Evolutionary conservation across 306 rosid species (phyloP), one percentile per base, ranked within the genome.

Genomic region (Medicago lupulina): DNA sequence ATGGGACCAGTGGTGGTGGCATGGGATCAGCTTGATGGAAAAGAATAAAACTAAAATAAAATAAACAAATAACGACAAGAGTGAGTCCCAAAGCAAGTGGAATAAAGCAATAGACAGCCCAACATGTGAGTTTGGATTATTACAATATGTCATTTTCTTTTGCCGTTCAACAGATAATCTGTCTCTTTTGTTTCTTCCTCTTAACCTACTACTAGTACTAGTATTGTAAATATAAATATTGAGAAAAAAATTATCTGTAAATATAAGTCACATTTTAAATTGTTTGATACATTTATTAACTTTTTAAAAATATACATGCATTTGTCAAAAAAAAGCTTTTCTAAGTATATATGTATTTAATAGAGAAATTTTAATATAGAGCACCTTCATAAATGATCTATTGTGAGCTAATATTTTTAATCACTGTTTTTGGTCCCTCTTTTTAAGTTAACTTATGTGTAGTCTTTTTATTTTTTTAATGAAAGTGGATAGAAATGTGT

Each of bases 31-130:
- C 47, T 70, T 50, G 50, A 70, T 59, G 18, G 63, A 70, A 70
- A 47, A 70, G 74, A 49, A 49, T 70, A 54, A 46, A 50, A 70
- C 28, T 16, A 49, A 28, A 9, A 4, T 39, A 5, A 8, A 7
- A 23, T 18, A 41, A 43, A 43, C 4, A 40, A 44, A 31, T 49
- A 81, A 84, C 72, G 86, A 91, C 89, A 84, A 62, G 79, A 41
- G 87, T 73, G 86, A 83, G 85, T 85, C 82, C 86, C 78, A 82
- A 67, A 76, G 85, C 65, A 80, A 74, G 82, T 68, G 77, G 85
- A 88, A 88, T 88, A 91, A 91, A 91, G 97, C 82, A 82, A 86
- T 87, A 75, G 93, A 92, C 97, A 85, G 81, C 77, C 90, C 92
- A 89, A 85, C 96, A 90, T 92, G 87, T 88, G 90, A 84, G 82